phyloP scores from a whole-genome alignment of 495 filamentous ascomycete genomes.

The Gamarada debralockiae region DNA sequence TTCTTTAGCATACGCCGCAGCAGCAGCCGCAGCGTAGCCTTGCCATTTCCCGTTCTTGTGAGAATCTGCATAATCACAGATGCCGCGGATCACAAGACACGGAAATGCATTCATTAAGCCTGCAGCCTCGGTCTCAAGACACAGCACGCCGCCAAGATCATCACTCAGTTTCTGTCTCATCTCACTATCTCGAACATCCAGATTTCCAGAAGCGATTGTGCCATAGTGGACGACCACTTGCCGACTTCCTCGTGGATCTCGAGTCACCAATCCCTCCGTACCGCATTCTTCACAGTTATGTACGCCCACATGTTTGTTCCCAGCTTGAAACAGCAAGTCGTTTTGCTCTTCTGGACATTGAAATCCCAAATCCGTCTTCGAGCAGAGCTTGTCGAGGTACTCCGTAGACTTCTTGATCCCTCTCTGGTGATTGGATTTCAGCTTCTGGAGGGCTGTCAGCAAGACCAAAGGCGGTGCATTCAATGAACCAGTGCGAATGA shows the following conservation, averaged over 20 bases:
- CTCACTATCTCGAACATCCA: neutral
- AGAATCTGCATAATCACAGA: slow-evolving; percentile 36
- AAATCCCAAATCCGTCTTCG: neutral
- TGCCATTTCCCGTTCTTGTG: slow-evolving; percentile 35
- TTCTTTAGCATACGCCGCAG: neutral
- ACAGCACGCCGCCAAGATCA: slow-evolving; percentile 15
- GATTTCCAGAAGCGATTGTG: slow-evolving; percentile 3
- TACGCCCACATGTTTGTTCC: neutral
- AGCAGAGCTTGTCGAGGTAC: neutral
- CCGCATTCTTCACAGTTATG: neutral
- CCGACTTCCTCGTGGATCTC: neutral
- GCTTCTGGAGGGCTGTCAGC: neutral
- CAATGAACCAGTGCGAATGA: slow-evolving; percentile 29
- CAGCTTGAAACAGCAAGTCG: neutral
- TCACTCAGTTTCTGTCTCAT: neutral
- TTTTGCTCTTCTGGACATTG: neutral
- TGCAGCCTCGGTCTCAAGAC: slow-evolving; percentile 33
- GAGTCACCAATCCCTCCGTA: neutral
- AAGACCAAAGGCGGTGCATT: slow-evolving; percentile 31
- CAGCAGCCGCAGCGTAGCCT: neutral
- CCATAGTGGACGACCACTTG: neutral
- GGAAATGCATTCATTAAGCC: neutral
- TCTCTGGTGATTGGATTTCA: neutral
- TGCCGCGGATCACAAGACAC: slow-evolving; percentile 32
- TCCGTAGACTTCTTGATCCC: neutral